Evolutionary conservation across 1,284 basidiomycete species (phyloP).

Genomic region (Irpex sp.): DNA sequence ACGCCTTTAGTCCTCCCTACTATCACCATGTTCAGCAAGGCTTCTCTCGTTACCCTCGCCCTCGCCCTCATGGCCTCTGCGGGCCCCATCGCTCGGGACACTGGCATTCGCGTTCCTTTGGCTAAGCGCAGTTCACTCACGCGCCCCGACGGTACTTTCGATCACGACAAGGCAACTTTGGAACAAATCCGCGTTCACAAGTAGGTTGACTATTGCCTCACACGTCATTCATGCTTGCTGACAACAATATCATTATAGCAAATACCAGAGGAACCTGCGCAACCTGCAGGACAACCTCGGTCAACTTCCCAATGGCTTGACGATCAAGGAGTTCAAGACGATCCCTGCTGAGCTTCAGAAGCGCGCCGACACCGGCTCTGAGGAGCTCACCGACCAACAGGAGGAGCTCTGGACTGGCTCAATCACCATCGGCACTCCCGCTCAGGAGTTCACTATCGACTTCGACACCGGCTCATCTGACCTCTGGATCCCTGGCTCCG

Average conservation of each 20-base stretch:
- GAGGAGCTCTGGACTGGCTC: conserved; percentile 1
- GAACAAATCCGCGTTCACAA: conserved; percentile 2
- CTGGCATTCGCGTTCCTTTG: background rate
- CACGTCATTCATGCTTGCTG: background rate
- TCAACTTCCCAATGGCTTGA: conserved; percentile 4
- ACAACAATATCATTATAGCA: background rate
- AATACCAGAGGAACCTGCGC: conserved; percentile 6
- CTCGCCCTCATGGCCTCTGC: conserved; percentile 6
- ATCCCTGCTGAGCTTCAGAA: background rate
- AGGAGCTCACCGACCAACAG: background rate
- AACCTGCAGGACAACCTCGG: conserved; percentile 2
- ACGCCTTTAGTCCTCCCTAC: background rate
- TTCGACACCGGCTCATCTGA: conserved; percentile 15
- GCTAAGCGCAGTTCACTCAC: conserved; percentile 3
- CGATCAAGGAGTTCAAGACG: background rate
- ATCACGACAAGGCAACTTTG: conserved; percentile 2
- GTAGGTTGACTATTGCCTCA: background rate
- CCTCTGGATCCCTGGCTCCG: conserved; percentile 9
- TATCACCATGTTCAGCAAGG: background rate
- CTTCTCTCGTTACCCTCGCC: background rate
- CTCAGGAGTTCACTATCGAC: conserved; percentile 10
- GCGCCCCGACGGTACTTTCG: conserved; percentile 3
- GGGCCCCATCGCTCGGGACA: background rate
- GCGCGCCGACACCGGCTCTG: conserved; percentile 1
- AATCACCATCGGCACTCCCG: conserved; percentile 3